A percentile compares a stretch with the other conserved stretches of the same genome.
These are phyloP conservation scores for Mortierella alpina DNA, from an alignment of 192 early-diverging fungal species.

Conservation along the genomic window DNA sequence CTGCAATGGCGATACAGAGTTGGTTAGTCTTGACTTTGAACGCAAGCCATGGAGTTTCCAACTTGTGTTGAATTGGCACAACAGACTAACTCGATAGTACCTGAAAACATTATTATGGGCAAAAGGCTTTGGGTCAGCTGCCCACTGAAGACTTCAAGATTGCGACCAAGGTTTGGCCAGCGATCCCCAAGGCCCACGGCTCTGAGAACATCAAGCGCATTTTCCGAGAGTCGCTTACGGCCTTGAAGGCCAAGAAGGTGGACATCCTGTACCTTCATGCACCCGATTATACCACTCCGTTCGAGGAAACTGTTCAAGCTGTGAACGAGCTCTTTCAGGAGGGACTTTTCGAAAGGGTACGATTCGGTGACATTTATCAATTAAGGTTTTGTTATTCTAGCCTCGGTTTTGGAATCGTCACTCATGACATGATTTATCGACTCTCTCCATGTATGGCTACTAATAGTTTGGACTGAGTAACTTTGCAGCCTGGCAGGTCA, in stretches of 20 bases:
- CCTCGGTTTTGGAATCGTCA: background rate
- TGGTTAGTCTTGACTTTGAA: background rate
- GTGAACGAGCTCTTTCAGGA: slow-evolving; percentile 67
- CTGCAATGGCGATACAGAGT: slow-evolving; percentile 14
- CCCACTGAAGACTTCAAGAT: slow-evolving; percentile 43
- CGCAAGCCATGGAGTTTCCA: background rate
- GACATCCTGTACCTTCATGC: slow-evolving; percentile 75
- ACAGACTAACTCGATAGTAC: slow-evolving; percentile 8
- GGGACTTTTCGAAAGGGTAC: slow-evolving; percentile 58
- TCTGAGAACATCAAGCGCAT: slow-evolving; percentile 42
- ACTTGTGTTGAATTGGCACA: background rate
- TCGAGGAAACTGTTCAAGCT: slow-evolving; percentile 62
- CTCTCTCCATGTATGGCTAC: too few species aligned
- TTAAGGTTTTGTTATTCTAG: background rate
- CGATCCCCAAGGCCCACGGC: slow-evolving; percentile 24
- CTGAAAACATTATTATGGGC: slow-evolving; percentile 8
- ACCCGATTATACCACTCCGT: slow-evolving; percentile 64
- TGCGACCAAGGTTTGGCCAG: slow-evolving; percentile 58
- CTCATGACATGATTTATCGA: slow-evolving; percentile 1
- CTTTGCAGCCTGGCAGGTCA: slow-evolving; percentile 47
- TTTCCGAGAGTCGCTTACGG: slow-evolving; percentile 52
- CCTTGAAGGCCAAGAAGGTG: slow-evolving; percentile 58
- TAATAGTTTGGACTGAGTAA: slow-evolving; percentile 51
- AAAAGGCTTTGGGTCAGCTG: slow-evolving; percentile 29
- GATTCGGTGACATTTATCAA: background rate